Evolutionary conservation across 2,329 filamentous ascomycete species (phyloP).

Genomic region (Helotiales sp.): DNA sequence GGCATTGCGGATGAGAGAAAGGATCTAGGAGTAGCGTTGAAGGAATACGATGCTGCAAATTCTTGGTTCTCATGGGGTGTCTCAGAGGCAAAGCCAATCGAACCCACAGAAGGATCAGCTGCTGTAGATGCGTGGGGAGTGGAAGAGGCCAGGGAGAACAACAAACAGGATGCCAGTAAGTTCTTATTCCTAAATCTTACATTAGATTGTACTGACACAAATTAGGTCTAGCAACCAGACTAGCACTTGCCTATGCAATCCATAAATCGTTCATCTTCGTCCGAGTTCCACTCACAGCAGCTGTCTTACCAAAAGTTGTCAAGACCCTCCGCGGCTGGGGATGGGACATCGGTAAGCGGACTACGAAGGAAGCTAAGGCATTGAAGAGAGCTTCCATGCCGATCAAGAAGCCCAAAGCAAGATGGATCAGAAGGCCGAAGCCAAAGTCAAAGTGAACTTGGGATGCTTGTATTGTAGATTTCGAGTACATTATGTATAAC

Average conservation of each 20-base stretch:
- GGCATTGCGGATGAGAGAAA: background rate
- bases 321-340: conserved; percentile 85
- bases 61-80: background rate
- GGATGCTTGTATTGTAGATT: background rate
- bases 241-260: conserved; percentile 92
- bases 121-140: conserved; percentile 52
- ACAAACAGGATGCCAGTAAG: conserved; percentile 73
- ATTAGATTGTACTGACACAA: background rate
- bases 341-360: conserved; percentile 88
- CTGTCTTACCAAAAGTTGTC: conserved; percentile 91
- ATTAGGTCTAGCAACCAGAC: conserved; percentile 70
- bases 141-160: conserved; percentile 60
- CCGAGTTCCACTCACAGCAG: conserved; percentile 88
- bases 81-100: background rate
- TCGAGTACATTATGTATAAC: background rate
- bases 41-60: background rate
- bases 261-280: conserved; percentile 98
- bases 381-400: conserved; percentile 26
- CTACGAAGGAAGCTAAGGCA: conserved; percentile 38
- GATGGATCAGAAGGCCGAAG: background rate
- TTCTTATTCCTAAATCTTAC: conserved; percentile 32
- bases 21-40: background rate
- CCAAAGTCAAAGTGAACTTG: background rate
- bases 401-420: conserved; percentile 6
- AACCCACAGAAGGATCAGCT: background rate